phyloP scores from a whole-genome alignment of 2,329 filamentous ascomycete genomes.

The Zymoseptoria ardabiliae region DNA sequence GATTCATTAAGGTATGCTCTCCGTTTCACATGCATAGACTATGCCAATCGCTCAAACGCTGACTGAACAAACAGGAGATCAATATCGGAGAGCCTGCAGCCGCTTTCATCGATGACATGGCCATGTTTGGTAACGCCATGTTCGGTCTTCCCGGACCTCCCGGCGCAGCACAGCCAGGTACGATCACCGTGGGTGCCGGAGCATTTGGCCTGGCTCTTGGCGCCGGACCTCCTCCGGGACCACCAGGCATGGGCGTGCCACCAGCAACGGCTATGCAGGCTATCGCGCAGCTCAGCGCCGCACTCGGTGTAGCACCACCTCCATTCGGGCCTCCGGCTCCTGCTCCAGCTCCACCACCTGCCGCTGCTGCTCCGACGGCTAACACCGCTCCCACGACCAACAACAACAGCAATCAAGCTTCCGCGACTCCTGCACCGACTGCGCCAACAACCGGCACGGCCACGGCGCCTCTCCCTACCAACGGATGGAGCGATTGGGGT shows the following conservation, averaged over 20 bases:
- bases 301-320: background rate
- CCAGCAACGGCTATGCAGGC: background rate
- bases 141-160: background rate
- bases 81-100: background rate
- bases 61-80: background rate
- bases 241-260: background rate
- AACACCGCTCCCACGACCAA: background rate
- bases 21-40: background rate
- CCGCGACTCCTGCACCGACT: background rate
- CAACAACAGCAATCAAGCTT: background rate
- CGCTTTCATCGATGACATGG: background rate
- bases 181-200: background rate
- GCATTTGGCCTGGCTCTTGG: background rate
- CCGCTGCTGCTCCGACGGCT: background rate
- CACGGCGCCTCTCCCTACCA: too few species aligned
- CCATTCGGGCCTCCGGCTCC: background rate
- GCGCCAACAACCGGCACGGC: too few species aligned
- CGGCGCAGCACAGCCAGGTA: too few species aligned
- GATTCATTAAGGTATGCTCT: conserved; percentile 9
- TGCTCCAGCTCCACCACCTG: background rate
- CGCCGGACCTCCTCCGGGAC: too few species aligned
- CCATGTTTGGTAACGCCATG: background rate
- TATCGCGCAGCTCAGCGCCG: background rate
- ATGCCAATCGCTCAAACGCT: background rate
- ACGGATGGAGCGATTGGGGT: background rate